Evolutionary conservation across 139 green algal genomes (phyloP).

Genomic region (Astrephomene gubernaculifera): DNA sequence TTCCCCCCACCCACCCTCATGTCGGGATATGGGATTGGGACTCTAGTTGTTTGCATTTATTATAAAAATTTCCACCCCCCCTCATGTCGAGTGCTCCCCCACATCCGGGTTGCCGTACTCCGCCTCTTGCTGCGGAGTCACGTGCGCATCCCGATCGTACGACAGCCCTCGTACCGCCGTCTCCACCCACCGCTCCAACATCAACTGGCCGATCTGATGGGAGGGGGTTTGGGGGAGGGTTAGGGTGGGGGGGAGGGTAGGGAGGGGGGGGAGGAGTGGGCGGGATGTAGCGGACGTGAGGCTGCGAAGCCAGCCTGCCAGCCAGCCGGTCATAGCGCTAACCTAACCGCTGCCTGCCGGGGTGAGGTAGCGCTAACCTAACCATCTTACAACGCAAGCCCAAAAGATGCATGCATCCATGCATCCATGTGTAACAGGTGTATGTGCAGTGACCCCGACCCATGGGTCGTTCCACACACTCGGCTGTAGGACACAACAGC

Average conservation of each 20-base stretch:
- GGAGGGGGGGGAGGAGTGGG: neutral
- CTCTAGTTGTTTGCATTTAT: too few species aligned
- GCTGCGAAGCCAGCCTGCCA: too few species aligned
- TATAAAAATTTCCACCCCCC: neutral
- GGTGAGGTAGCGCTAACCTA: too few species aligned
- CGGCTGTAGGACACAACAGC: neutral
- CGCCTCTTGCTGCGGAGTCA: conserved; percentile 8
- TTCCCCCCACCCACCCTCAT: too few species aligned
- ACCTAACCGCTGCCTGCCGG: too few species aligned
- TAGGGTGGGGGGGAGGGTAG: neutral
- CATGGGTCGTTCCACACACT: neutral
- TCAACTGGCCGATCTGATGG: conserved; percentile 33
- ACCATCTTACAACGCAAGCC: too few species aligned
- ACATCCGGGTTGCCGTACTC: conserved; percentile 24
- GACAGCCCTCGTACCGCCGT: neutral
- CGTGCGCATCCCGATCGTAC: conserved; percentile 14
- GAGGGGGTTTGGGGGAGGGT: neutral
- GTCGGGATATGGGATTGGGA: too few species aligned
- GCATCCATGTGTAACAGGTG: too few species aligned
- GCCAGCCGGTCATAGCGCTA: too few species aligned
- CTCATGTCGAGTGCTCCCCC: conserved; percentile 19
- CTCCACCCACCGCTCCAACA: conserved; percentile 54
- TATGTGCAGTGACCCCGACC: too few species aligned
- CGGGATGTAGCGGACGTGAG: neutral
- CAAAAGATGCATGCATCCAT: too few species aligned